Conservation (phyloP, 306 rosid species). For the Betula pendula region DNA sequence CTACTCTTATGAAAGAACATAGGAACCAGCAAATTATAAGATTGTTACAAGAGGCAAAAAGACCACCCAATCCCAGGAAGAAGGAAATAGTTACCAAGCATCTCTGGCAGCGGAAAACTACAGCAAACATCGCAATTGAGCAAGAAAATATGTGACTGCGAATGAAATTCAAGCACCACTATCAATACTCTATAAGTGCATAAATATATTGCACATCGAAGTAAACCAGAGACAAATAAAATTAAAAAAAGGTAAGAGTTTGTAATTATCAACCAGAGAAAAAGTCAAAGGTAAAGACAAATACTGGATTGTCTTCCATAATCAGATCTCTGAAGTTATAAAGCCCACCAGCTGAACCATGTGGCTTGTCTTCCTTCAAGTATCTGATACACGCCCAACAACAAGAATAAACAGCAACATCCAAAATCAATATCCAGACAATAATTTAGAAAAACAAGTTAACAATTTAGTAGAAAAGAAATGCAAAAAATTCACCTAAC, state of each 20-base stretch:
- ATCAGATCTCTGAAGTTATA: constrained; percentile 82
- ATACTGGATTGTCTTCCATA: constrained; percentile 92
- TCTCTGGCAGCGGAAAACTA: constrained; percentile 87
- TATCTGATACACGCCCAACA: constrained; percentile 47
- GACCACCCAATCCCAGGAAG: constrained; percentile 14
- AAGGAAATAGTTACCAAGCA: constrained; percentile 65
- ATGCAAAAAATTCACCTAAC: constrained; percentile 52
- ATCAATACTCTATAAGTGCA: constrained; percentile 11
- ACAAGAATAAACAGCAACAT: constrained; percentile 11
- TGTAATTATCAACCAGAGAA: constrained; percentile 9
- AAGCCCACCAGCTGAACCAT: constrained; percentile 96
- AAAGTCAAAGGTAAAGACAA: constrained; percentile 29
- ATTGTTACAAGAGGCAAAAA: constrained; percentile 15
- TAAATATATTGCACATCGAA: background rate
- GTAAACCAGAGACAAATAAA: constrained; percentile 1
- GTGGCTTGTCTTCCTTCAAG: constrained; percentile 91
- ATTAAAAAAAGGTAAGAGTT: background rate
- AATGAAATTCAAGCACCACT: constrained; percentile 32
- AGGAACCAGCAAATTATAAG: constrained; percentile 1
- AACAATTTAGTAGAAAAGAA: constrained; percentile 11
- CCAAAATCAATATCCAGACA: background rate
- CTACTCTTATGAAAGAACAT: too few relatives aligned
- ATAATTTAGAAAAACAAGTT: constrained; percentile 3
- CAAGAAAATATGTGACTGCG: constrained; percentile 86
- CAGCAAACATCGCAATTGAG: constrained; percentile 94